Conservation (phyloP, 176 grass and related monocot genomes). For the Tuctoria greenei region DNA sequence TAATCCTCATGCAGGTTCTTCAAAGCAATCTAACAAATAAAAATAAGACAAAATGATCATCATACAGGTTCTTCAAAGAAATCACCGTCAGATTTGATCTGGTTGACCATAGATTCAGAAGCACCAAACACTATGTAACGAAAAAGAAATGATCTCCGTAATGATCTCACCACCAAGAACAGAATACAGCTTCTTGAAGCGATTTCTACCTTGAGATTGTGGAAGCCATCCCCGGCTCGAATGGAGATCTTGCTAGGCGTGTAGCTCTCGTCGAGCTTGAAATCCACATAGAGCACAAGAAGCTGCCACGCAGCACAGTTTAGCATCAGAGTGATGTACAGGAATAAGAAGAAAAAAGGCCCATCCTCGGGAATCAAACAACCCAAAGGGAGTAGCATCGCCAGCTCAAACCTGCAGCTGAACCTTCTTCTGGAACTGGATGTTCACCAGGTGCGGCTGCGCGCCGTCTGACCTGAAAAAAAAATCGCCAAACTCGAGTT, state of each 20-base stretch:
- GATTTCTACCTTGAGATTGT: slow-evolving; percentile 81
- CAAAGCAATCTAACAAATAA: background rate
- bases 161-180: background rate
- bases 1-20: background rate
- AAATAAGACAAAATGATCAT: background rate
- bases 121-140: background rate
- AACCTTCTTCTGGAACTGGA: slow-evolving; percentile 95
- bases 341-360: background rate
- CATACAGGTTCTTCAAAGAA: background rate
- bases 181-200: background rate
- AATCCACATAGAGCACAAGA: slow-evolving; percentile 86
- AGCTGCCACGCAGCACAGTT: slow-evolving; percentile 44
- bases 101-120: background rate
- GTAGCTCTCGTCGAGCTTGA: slow-evolving; percentile 96
- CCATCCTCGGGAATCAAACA: background rate
- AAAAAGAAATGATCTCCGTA: background rate
- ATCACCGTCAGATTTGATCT: background rate
- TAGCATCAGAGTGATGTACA: background rate
- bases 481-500: background rate
- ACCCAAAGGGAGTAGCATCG: background rate
- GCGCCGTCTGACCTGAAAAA: slow-evolving; percentile 78
- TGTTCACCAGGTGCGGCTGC: slow-evolving; percentile 94
- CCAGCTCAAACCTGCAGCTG: slow-evolving; percentile 63
- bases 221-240: slow-evolving; percentile 85
- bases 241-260: slow-evolving; percentile 98